These are phyloP conservation scores for Albatrellus sp. DNA, from an alignment of 1,284 basidiomycete species.

Conservation along the genomic window DNA sequence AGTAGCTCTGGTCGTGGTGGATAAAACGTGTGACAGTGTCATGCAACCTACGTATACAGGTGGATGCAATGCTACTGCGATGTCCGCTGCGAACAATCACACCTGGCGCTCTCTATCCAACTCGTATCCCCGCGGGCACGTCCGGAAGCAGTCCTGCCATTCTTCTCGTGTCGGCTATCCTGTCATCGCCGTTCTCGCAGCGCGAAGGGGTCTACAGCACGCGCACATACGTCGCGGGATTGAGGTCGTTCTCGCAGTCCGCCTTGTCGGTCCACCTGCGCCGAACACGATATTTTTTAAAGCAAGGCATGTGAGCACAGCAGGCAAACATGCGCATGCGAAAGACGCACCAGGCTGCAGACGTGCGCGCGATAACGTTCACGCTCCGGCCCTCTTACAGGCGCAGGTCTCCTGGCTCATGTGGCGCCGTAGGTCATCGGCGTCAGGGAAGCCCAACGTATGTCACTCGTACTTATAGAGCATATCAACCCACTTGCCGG, in stretches of 20 bases:
- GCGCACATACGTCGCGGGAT: constrained; percentile 68
- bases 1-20: too few relatives aligned
- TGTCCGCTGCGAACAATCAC: too few relatives aligned
- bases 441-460: constrained; percentile 20
- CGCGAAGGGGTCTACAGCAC: constrained; percentile 26
- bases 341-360: constrained; percentile 56
- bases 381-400: constrained; percentile 43
- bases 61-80: too few relatives aligned
- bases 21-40: too few relatives aligned
- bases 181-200: too few relatives aligned
- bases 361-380: constrained; percentile 48
- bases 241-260: constrained; percentile 49
- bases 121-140: too few relatives aligned
- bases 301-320: neutral
- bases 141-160: too few relatives aligned
- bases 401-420: constrained; percentile 58
- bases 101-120: too few relatives aligned
- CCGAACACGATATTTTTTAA: too few relatives aligned
- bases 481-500: constrained; percentile 66
- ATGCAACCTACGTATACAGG: too few relatives aligned
- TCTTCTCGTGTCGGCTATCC: too few relatives aligned
- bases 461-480: constrained; percentile 66
- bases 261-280: constrained; percentile 66
- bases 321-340: neutral
- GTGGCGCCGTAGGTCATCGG: neutral